These are phyloP conservation scores for Urochloa ruziziensis DNA, from an alignment of 176 grass and related monocot genomes.

Conservation along the genomic window DNA sequence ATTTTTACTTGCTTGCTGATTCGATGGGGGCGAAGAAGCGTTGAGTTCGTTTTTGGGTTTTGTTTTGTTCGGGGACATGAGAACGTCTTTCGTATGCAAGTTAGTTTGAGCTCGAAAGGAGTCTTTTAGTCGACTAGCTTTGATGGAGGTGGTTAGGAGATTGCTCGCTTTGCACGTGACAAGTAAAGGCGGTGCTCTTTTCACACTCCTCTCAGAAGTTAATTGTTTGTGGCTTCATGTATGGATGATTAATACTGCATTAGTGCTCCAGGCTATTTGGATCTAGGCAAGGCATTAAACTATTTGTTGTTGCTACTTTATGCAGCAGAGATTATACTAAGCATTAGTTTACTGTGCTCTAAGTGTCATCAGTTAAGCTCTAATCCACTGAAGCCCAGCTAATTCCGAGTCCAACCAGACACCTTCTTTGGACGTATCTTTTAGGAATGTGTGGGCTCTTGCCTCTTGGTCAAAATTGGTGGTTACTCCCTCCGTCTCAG, in stretches of 20 bases:
- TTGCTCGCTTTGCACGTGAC: background rate
- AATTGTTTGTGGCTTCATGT: background rate
- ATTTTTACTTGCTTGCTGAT: background rate
- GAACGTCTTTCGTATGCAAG: background rate
- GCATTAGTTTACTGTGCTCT: background rate
- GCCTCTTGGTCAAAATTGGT: constrained; percentile 23
- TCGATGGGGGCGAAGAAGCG: background rate
- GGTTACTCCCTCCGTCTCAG: too few relatives aligned
- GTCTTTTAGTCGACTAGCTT: background rate
- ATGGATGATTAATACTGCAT: background rate
- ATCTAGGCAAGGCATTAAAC: constrained; percentile 17
- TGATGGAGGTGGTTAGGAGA: background rate
- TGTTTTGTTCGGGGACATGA: background rate
- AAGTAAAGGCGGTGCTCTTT: background rate
- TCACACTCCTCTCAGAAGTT: background rate
- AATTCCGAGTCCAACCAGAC: background rate
- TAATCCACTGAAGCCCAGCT: background rate
- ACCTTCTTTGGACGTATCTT: background rate
- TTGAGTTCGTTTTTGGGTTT: background rate
- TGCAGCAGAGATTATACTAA: constrained; percentile 18
- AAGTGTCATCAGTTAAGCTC: background rate
- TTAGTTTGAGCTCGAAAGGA: background rate
- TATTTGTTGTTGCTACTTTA: constrained; percentile 34
- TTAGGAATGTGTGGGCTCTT: constrained; percentile 12
- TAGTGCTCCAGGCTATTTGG: constrained; percentile 14